phyloP scores from a whole-genome alignment of 2,329 filamentous ascomycete species.

The Byssothecium circinans region DNA sequence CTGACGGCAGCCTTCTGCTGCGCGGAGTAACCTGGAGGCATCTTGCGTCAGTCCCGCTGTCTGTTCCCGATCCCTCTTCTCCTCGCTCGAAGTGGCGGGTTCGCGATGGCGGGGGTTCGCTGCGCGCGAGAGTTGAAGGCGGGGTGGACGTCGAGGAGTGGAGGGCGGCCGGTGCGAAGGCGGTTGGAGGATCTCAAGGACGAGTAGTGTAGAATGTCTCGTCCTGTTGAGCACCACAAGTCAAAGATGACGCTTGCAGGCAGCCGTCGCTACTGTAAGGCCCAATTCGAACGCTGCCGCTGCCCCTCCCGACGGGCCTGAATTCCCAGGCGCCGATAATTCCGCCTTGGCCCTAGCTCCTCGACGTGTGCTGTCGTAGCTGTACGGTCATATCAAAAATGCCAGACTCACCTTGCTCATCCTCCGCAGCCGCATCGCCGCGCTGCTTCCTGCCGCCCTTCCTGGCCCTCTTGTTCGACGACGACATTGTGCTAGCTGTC shows the following conservation, averaged over 20 bases:
- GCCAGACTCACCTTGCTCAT: constrained; percentile 6
- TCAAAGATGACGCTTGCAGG: neutral
- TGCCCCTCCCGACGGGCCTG: too few species aligned
- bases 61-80: neutral
- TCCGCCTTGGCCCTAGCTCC: too few species aligned
- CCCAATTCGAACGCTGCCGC: too few species aligned
- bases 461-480: neutral
- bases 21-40: constrained; percentile 51
- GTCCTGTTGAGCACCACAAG: neutral
- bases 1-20: constrained; percentile 51
- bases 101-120: neutral
- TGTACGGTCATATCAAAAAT: too few species aligned
- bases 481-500: too few species aligned
- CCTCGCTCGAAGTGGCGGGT: neutral
- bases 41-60: constrained; percentile 31
- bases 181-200: too few species aligned
- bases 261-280: too few species aligned
- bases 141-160: neutral
- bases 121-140: neutral
- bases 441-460: too few species aligned
- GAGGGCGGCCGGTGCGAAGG: neutral
- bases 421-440: neutral
- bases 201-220: too few species aligned
- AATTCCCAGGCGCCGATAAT: too few species aligned
- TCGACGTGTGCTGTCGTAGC: too few species aligned